These are phyloP conservation scores for Mucor irregularis DNA, from an alignment of 371 early-diverging fungal species.

Conservation along the genomic window DNA sequence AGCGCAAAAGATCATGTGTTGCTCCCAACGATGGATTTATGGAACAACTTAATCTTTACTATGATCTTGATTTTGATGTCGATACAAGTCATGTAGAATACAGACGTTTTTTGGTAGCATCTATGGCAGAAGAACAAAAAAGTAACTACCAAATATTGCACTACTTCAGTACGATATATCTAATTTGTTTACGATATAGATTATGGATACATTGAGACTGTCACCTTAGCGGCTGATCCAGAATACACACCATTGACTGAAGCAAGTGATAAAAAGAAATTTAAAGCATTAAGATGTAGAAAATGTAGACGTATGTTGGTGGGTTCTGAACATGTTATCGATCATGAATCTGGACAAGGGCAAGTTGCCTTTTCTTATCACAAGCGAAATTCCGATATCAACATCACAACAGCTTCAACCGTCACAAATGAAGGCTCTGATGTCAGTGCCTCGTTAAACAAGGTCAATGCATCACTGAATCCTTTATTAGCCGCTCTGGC, in stretches of 20 bases:
- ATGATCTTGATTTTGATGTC: slow-evolving; percentile 59
- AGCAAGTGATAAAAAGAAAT: slow-evolving; percentile 15
- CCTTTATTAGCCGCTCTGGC: slow-evolving; percentile 48
- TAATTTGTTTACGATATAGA: slow-evolving; percentile 11
- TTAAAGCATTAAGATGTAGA: slow-evolving; percentile 46
- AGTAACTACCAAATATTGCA: too few relatives aligned
- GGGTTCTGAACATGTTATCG: slow-evolving; percentile 62
- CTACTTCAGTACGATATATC: too few relatives aligned
- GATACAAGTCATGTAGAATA: slow-evolving; percentile 61
- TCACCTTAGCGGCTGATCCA: slow-evolving; percentile 54
- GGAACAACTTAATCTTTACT: slow-evolving; percentile 38
- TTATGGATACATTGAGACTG: slow-evolving; percentile 48
- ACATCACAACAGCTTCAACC: slow-evolving; percentile 27
- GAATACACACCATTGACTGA: slow-evolving; percentile 24
- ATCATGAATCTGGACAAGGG: slow-evolving; percentile 73
- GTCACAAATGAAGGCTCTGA: slow-evolving; percentile 17
- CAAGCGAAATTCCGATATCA: slow-evolving; percentile 60
- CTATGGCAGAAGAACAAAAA: slow-evolving; percentile 56
- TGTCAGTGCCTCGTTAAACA: slow-evolving; percentile 7
- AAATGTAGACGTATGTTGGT: slow-evolving; percentile 64
- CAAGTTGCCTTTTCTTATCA: slow-evolving; percentile 72
- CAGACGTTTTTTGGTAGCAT: slow-evolving; percentile 68
- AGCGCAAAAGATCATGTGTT: slow-evolving; percentile 45
- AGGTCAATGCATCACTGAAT: slow-evolving; percentile 35
- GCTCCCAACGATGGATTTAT: slow-evolving; percentile 49